Conservation (phyloP, 1,139 yeast genomes). For the Lodderomyces elongisporus region DNA sequence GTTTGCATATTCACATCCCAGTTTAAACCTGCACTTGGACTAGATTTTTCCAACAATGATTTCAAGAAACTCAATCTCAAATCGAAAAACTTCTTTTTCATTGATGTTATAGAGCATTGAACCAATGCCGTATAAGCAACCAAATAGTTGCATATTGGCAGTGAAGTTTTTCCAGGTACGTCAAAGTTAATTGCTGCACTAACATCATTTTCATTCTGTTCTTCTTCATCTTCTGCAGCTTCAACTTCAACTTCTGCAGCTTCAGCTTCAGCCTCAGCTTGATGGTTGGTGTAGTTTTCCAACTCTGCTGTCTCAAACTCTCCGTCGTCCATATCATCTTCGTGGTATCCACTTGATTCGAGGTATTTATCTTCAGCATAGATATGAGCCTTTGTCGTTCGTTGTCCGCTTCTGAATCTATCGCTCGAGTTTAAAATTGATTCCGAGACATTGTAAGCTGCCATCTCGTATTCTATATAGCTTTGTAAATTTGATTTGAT, state of each 20-base stretch:
- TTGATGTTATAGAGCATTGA: conserved; percentile 7
- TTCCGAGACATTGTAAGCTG: conserved; percentile 17
- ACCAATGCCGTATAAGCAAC: conserved; percentile 30
- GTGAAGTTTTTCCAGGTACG: conserved; percentile 15
- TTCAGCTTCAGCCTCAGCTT: too few species aligned
- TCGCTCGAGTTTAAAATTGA: conserved; percentile 13
- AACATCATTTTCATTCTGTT: conserved; percentile 9
- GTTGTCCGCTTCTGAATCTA: conserved; percentile 15
- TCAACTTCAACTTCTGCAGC: neutral
- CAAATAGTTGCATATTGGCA: conserved; percentile 33
- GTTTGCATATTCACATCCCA: too few species aligned
- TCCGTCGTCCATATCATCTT: conserved; percentile 5
- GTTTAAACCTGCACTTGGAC: conserved; percentile 3
- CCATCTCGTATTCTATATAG: conserved; percentile 23
- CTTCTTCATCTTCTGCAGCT: conserved; percentile 7
- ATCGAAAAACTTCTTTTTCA: conserved; percentile 18
- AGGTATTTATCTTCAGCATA: too few species aligned
- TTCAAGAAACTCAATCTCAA: conserved; percentile 22
- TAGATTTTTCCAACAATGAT: conserved; percentile 12
- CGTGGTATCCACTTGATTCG: too few species aligned
- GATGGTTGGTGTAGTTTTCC: too few species aligned
- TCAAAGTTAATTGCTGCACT: conserved; percentile 7
- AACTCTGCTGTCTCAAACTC: conserved; percentile 12
- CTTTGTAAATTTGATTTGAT: conserved; percentile 23
- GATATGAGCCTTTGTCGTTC: conserved; percentile 5